phyloP scores from a whole-genome alignment of 495 filamentous ascomycete genomes.

The Extremus antarcticus region DNA sequence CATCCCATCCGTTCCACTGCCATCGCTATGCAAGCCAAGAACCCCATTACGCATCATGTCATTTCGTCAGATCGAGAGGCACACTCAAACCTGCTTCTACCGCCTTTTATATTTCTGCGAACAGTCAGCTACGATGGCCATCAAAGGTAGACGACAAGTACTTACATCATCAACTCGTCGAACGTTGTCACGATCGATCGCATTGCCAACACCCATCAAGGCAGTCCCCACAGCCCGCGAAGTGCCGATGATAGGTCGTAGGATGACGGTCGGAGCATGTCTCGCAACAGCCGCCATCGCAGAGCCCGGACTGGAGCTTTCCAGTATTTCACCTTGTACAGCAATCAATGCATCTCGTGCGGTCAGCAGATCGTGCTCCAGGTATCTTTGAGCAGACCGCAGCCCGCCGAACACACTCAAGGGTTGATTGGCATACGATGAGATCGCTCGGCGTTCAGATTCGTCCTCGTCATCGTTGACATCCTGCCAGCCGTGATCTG shows the following conservation, averaged over 20 bases:
- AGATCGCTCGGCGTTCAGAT: conserved; percentile 42
- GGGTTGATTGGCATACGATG: conserved; percentile 86
- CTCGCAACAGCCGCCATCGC: conserved; percentile 69
- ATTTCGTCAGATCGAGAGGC: no score
- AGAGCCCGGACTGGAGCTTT: conserved; percentile 71
- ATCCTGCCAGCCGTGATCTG: conserved; percentile 49
- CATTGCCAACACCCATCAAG: conserved; percentile 85
- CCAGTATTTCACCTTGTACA: conserved; percentile 84
- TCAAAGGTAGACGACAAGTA: conserved; percentile 2
- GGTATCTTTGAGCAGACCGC: conserved; percentile 63
- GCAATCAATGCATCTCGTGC: conserved; percentile 86
- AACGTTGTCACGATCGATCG: conserved; percentile 72
- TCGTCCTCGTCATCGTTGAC: conserved; percentile 51
- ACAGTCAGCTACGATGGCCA: background rate
- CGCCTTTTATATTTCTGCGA: conserved; percentile 7
- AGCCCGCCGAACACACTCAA: conserved; percentile 77
- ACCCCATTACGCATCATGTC: no score
- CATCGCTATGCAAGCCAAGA: no score
- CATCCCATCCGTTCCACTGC: no score
- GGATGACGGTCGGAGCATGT: conserved; percentile 78
- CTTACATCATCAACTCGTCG: conserved; percentile 82
- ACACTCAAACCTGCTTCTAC: no score
- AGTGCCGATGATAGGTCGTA: conserved; percentile 81
- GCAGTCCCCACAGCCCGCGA: conserved; percentile 84
- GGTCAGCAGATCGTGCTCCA: conserved; percentile 75